Evolutionary conservation across 352 stramenopile genomes (phyloP).

Genomic region (Phytophthora pseudosyringae): DNA sequence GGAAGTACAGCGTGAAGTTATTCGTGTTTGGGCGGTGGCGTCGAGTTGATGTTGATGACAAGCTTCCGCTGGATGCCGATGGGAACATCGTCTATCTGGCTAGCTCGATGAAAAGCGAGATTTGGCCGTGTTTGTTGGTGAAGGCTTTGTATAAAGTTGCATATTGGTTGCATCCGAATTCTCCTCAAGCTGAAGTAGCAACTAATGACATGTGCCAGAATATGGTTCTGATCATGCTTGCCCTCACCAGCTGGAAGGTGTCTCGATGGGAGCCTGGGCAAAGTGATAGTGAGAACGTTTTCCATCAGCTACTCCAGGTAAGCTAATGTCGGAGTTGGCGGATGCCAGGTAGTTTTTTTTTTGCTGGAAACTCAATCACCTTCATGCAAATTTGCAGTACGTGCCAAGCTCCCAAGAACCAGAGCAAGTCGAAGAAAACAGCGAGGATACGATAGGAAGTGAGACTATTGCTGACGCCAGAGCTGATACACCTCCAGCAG

Average conservation of each 20-base stretch:
- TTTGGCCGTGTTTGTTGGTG: slow-evolving; percentile 71
- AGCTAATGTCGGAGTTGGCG: not conserved
- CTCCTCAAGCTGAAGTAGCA: not conserved
- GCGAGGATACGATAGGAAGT: slow-evolving; percentile 12
- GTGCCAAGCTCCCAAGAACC: slow-evolving; percentile 15
- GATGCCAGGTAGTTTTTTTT: too few relatives aligned
- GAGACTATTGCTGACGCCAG: slow-evolving; percentile 12
- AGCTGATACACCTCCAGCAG: not conserved
- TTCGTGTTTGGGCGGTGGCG: slow-evolving; percentile 80
- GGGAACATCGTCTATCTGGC: slow-evolving; percentile 60
- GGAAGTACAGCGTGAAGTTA: slow-evolving; percentile 78
- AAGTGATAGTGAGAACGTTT: slow-evolving; percentile 38
- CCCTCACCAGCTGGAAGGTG: slow-evolving; percentile 69
- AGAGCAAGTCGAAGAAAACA: slow-evolving; percentile 25
- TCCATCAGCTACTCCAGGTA: slow-evolving; percentile 50
- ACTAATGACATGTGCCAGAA: slow-evolving; percentile 30
- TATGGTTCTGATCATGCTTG: slow-evolving; percentile 41
- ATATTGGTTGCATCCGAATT: slow-evolving; percentile 47
- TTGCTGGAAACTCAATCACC: not conserved
- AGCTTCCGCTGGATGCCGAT: slow-evolving; percentile 57
- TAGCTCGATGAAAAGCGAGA: slow-evolving; percentile 66
- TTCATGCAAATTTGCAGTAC: slow-evolving; percentile 18
- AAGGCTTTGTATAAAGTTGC: slow-evolving; percentile 81
- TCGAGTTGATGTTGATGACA: slow-evolving; percentile 75
- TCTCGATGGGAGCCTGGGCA: slow-evolving; percentile 38